A percentile compares a stretch with the other conserved stretches of the same genome.
Evolutionary conservation across 371 early-diverging fungal genomes (phyloP).

Genomic region (Parasitella parasitica): DNA sequence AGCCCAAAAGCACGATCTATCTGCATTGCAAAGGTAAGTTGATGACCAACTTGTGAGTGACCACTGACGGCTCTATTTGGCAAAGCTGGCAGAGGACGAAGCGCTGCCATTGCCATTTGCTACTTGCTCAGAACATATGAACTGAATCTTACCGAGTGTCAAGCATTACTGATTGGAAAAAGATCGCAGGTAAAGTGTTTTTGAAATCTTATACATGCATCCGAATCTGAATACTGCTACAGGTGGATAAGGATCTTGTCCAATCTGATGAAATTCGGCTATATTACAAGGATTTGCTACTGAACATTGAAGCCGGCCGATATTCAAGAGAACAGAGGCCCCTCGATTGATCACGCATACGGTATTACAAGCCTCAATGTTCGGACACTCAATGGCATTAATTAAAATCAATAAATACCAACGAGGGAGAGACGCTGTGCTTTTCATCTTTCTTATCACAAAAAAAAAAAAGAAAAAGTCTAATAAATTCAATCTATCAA

Average conservation of each 20-base stretch:
- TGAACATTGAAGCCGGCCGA: constrained; percentile 27
- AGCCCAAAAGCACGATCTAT: constrained; percentile 26
- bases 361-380: background rate
- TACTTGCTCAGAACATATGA: constrained; percentile 39
- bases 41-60: too few relatives aligned
- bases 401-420: background rate
- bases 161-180: constrained; percentile 26
- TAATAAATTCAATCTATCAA: background rate
- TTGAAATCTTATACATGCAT: background rate
- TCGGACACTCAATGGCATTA: background rate
- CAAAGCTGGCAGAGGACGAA: constrained; percentile 44
- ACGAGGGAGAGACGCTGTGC: background rate
- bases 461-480: background rate
- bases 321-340: background rate
- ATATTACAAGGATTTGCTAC: constrained; percentile 36
- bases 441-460: background rate
- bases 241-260: constrained; percentile 44
- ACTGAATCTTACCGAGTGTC: constrained; percentile 29
- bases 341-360: background rate
- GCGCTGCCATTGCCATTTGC: constrained; percentile 43
- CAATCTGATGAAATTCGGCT: constrained; percentile 31
- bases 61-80: too few relatives aligned
- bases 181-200: constrained; percentile 33
- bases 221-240: background rate
- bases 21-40: constrained; percentile 52